Conservation (phyloP, 495 filamentous ascomycete genomes). For the Pyronema domesticum region DNA sequence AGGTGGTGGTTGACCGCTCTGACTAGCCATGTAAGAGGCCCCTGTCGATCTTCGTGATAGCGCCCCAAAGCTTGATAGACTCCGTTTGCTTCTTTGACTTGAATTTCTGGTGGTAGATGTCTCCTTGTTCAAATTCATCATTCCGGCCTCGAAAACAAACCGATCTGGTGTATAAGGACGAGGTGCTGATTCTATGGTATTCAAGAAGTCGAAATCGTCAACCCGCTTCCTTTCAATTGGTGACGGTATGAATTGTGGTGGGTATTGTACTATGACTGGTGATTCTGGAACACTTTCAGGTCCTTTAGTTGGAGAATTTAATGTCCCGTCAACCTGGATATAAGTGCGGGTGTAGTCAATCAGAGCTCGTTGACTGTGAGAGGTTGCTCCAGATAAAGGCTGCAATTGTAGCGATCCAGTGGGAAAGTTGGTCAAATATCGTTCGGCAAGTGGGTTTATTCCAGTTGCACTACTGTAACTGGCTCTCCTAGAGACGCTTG, state of each 20-base stretch:
- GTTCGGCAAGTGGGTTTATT: neutral
- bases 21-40: neutral
- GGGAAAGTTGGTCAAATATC: neutral
- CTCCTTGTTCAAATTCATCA: neutral
- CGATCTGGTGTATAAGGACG: conserved; percentile 18
- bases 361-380: neutral
- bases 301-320: neutral
- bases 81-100: conserved; percentile 1
- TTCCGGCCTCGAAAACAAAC: conserved; percentile 8
- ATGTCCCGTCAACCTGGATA: neutral
- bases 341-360: neutral
- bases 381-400: neutral
- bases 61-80: conserved; percentile 1
- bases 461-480: conserved; percentile 5
- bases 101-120: neutral
- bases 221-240: conserved; percentile 1
- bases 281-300: neutral
- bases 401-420: neutral
- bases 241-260: neutral
- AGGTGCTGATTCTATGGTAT: conserved; percentile 15
- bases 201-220: conserved; percentile 11
- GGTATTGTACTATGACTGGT: neutral
- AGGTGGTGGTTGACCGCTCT: neutral
- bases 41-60: neutral
- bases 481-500: neutral